Percentiles rank a stretch among this genome's conserved stretches.
These are phyloP conservation scores for Tolypocladium cylindrosporum DNA, from an alignment of 2,329 filamentous ascomycete species.

Conservation along the genomic window DNA sequence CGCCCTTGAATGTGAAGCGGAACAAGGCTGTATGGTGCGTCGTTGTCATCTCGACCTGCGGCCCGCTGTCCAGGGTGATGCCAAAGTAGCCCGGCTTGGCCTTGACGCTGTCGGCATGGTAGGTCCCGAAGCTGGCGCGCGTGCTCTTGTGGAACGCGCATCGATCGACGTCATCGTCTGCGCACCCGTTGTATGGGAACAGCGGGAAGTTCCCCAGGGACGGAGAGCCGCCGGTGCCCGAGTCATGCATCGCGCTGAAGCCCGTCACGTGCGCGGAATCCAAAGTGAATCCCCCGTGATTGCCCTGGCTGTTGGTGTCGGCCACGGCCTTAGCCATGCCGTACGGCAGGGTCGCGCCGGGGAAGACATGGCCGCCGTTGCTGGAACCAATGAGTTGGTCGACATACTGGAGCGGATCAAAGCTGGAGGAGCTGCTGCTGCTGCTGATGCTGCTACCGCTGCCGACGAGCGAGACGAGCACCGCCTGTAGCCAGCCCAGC, in stretches of 20 bases:
- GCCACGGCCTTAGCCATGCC: conserved; percentile 48
- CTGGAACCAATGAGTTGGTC: conserved; percentile 26
- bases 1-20: conserved; percentile 49
- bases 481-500: not conserved
- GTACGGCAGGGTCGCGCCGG: conserved; percentile 32
- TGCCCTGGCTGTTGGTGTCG: conserved; percentile 32
- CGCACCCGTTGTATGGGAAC: conserved; percentile 55
- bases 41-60: conserved; percentile 57
- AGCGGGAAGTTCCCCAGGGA: conserved; percentile 66
- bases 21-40: conserved; percentile 58
- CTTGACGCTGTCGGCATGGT: conserved; percentile 38
- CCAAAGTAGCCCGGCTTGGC: conserved; percentile 57
- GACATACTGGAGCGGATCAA: conserved; percentile 18
- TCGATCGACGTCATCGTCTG: conserved; percentile 47
- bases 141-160: conserved; percentile 48
- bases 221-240: conserved; percentile 45
- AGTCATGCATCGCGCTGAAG: conserved; percentile 50
- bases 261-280: conserved; percentile 39
- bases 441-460: not conserved
- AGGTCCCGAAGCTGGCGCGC: conserved; percentile 29
- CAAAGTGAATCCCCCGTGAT: conserved; percentile 47
- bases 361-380: conserved; percentile 30
- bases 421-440: conserved; percentile 10
- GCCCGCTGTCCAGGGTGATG: conserved; percentile 45
- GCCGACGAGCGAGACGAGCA: not conserved